Evolutionary conservation across 345 rosid species (phyloP), one percentile per base, ranked within the genome.

Genomic region (Cardamine occulta): DNA sequence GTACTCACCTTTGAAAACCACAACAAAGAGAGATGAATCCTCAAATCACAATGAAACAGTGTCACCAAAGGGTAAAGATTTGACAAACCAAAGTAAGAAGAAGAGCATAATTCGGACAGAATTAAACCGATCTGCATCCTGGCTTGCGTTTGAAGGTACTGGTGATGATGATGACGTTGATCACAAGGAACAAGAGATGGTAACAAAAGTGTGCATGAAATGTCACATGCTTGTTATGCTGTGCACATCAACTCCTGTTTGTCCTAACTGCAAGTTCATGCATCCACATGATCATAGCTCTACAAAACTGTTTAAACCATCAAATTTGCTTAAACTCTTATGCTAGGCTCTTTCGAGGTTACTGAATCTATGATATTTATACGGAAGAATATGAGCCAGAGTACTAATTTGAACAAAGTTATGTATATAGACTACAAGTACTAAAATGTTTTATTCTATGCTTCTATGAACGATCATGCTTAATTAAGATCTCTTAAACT

Each of bases 241-340:
- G 2, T 86, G 84, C 82, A 83, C 82, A 79, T 84, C 95, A 29
- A 82, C 89, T 49, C 98, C 90, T 32, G 78, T 87, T 2, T 93
- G 98, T 71, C 98, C 98, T 26, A 93, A 88, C 79, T 93, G 98
- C 91, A 93, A 93, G 74, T 93, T 91, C 86, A 74, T 91, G 85
- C 95, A 93, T 82, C 87, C 93, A 51, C 82, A 77, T 7, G 86
- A 85, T 55, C 93, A 86, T 42, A 75, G 63, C 77, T 55, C 82
- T 55, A 79, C 85, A 12, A 78, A 80, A 23, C 74, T 82, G 29
- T 84, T 87, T 83, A 82, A 82, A 81, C 83, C 72, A 59, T 66
- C 81, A 67, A 78, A 60, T 73, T 53, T 85, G 70, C 85, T 88
- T 75, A 80, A 83, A 62, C 86, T 89, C 56, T 67, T 89, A 56